phyloP scores from a whole-genome alignment of 2,329 filamentous ascomycete genomes.

The Aureobasidium sp. region DNA sequence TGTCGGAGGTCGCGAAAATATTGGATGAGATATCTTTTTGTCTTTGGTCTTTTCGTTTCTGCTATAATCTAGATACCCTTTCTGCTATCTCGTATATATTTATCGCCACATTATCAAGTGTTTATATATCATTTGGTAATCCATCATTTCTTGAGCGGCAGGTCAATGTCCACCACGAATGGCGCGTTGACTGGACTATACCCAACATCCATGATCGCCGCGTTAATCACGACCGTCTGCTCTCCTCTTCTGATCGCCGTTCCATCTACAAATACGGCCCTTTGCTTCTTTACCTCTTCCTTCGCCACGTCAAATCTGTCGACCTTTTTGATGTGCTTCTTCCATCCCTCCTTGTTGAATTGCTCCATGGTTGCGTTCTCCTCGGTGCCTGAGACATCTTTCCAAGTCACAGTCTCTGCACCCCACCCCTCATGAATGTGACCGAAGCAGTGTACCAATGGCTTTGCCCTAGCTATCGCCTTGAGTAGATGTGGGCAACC shows the following conservation, averaged over 20 bases:
- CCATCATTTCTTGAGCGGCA: slow-evolving; percentile 18
- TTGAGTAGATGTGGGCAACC: slow-evolving; percentile 50
- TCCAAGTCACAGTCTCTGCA: slow-evolving; percentile 36
- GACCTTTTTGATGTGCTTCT: slow-evolving; percentile 19
- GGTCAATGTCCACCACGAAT: slow-evolving; percentile 50
- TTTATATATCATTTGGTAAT: too few relatives aligned
- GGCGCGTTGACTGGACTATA: slow-evolving; percentile 47
- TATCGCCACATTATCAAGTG: not conserved
- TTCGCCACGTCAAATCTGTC: slow-evolving; percentile 15
- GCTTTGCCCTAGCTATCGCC: slow-evolving; percentile 45
- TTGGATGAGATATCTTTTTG: not conserved
- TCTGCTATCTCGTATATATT: not conserved
- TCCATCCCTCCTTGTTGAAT: slow-evolving; percentile 17
- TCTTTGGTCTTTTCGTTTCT: not conserved
- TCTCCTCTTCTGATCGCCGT: slow-evolving; percentile 36
- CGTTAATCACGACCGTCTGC: slow-evolving; percentile 53
- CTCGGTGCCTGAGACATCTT: slow-evolving; percentile 23
- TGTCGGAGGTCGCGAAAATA: not conserved
- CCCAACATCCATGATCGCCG: slow-evolving; percentile 46
- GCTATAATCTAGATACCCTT: slow-evolving; percentile 5
- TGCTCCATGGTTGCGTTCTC: slow-evolving; percentile 31
- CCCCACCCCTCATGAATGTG: slow-evolving; percentile 55
- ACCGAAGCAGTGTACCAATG: slow-evolving; percentile 54
- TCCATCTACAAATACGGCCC: slow-evolving; percentile 29
- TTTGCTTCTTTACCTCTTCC: slow-evolving; percentile 21